A percentile compares a stretch with the other conserved stretches of the same genome.
Evolutionary conservation across 306 rosid genomes (phyloP).

Genomic region (Aeschynomene evenia): DNA sequence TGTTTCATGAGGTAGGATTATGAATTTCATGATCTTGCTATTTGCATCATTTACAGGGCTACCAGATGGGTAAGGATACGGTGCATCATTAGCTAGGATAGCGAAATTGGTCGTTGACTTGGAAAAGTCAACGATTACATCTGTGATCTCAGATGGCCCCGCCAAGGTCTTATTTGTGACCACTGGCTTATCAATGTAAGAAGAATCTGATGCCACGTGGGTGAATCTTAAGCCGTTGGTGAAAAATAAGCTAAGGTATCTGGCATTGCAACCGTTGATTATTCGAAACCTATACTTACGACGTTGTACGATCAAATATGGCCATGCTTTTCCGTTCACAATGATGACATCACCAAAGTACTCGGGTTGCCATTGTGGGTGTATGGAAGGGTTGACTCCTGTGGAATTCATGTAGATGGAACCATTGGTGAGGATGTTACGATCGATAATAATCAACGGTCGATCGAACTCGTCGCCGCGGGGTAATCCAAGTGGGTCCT

Average conservation of each 20-base stretch:
- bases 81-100: conserved; percentile 58
- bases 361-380: conserved; percentile 63
- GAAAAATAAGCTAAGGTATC: conserved; percentile 65
- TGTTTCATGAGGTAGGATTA: conserved; percentile 26
- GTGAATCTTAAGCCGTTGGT: conserved; percentile 52
- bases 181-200: conserved; percentile 49
- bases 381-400: conserved; percentile 71
- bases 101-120: conserved; percentile 23
- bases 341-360: conserved; percentile 67
- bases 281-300: conserved; percentile 69
- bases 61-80: conserved; percentile 68
- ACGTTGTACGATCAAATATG: conserved; percentile 53
- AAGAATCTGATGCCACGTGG: conserved; percentile 67
- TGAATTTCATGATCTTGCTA: conserved; percentile 59
- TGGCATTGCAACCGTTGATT: conserved; percentile 79
- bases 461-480: conserved; percentile 45
- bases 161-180: conserved; percentile 28
- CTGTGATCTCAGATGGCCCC: conserved; percentile 96
- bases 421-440: conserved; percentile 56
- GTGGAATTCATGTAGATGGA: conserved; percentile 68
- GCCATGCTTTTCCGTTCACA: conserved; percentile 91
- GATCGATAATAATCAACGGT: conserved; percentile 54
- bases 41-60: conserved; percentile 55
- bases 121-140: conserved; percentile 65
- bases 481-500: conserved; percentile 52